Evolutionary conservation across 352 stramenopile species (phyloP).

Genomic region (Pythium utonaiense): DNA sequence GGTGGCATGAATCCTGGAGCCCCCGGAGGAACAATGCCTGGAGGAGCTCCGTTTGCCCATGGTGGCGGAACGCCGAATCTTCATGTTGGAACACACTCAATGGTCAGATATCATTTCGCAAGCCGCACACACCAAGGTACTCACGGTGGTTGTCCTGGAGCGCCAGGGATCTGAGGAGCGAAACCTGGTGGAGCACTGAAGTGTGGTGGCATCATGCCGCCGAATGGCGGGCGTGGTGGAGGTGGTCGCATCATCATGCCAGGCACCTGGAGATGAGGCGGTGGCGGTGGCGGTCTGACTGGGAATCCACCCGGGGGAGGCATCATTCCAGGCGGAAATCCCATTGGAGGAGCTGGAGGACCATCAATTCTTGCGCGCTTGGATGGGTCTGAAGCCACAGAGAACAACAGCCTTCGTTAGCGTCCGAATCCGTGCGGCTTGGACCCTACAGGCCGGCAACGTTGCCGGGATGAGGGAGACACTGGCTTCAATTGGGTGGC

Average conservation of each 20-base stretch:
- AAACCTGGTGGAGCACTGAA: conserved; percentile 18
- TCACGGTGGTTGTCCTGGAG: conserved; percentile 23
- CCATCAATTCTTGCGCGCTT: conserved; percentile 55
- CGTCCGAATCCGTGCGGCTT: not conserved
- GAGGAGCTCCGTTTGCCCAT: conserved; percentile 9
- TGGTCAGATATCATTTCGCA: not conserved
- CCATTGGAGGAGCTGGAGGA: conserved; percentile 26
- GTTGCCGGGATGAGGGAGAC: not conserved
- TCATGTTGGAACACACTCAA: not conserved
- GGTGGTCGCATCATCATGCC: conserved; percentile 55
- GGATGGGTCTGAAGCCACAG: conserved; percentile 13
- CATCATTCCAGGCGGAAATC: conserved; percentile 45
- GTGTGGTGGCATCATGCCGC: conserved; percentile 25
- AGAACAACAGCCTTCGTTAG: not conserved
- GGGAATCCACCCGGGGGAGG: conserved; percentile 41
- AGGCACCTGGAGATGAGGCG: conserved; percentile 39
- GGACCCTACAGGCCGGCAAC: not conserved
- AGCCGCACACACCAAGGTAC: not conserved
- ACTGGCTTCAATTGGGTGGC: not conserved
- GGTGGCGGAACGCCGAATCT: conserved; percentile 24
- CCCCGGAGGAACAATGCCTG: conserved; percentile 8
- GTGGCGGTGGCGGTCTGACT: conserved; percentile 33
- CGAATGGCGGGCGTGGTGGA: conserved; percentile 27
- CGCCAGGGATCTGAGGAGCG: conserved; percentile 13
- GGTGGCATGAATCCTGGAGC: conserved; percentile 21